Percentiles rank a stretch among this genome's conserved stretches.
phyloP scores from a whole-genome alignment of 805 yeast species.

The Kodamaea laetipori region DNA sequence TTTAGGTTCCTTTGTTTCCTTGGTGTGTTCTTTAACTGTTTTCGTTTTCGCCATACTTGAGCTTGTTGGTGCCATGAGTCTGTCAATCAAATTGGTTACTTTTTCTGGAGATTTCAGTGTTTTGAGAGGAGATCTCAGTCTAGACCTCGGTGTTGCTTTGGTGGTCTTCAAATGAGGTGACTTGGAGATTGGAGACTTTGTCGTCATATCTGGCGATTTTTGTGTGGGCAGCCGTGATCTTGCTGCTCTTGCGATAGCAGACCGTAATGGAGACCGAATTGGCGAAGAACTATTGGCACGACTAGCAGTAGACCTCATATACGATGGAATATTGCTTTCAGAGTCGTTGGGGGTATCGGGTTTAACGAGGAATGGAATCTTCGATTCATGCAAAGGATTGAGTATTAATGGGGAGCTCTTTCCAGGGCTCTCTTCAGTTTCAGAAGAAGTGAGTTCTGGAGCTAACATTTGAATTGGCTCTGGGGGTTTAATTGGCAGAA shows the following conservation, averaged over 20 bases:
- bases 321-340: conserved; percentile 9
- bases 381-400: conserved; percentile 6
- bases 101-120: conserved; percentile 13
- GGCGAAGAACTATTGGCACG: conserved; percentile 10
- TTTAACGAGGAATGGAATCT: conserved; percentile 5
- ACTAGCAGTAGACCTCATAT: conserved; percentile 13
- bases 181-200: conserved; percentile 1
- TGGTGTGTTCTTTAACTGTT: conserved; percentile 9
- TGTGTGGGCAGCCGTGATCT: background rate
- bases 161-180: conserved; percentile 1
- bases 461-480: background rate
- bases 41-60: conserved; percentile 32
- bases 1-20: conserved; percentile 13
- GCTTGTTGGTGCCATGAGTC: conserved; percentile 33
- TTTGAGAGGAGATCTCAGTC: conserved; percentile 1
- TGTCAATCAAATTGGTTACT: conserved; percentile 17
- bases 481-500: background rate
- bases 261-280: background rate
- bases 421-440: conserved; percentile 3
- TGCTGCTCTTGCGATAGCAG: background rate
- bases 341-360: conserved; percentile 1
- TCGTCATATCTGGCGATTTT: background rate
- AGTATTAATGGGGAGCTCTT: conserved; percentile 7
- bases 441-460: conserved; percentile 5
- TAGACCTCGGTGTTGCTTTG: background rate